phyloP scores from a whole-genome alignment of 116 monocot species.

The Trichopus zeylanicus region DNA sequence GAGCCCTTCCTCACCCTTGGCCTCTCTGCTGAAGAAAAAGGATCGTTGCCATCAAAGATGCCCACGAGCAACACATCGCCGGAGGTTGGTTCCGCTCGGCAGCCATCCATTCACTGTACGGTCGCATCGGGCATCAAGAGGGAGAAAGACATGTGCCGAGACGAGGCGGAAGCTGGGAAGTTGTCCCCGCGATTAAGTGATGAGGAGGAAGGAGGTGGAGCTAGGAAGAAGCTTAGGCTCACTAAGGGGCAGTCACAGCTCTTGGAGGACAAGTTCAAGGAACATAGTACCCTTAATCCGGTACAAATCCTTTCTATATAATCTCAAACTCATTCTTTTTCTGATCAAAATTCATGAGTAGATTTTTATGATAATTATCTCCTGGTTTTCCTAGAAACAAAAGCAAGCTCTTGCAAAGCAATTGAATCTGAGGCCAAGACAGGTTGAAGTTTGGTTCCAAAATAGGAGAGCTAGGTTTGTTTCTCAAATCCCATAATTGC shows the following conservation, averaged over 20 bases:
- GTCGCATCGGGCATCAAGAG: conserved; percentile 35
- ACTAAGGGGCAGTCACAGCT: conserved; percentile 80
- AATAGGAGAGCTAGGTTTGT: conserved; percentile 4
- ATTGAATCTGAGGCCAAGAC: conserved; percentile 5
- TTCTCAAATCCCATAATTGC: background rate
- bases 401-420: conserved; percentile 7
- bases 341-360: too few species aligned
- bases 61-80: background rate
- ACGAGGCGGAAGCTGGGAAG: conserved; percentile 19
- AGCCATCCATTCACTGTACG: conserved; percentile 21
- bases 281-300: conserved; percentile 75
- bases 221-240: conserved; percentile 72
- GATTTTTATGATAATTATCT: too few species aligned
- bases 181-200: conserved; percentile 17
- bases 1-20: conserved; percentile 35
- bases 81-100: background rate
- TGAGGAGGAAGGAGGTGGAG: conserved; percentile 39
- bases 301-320: conserved; percentile 14
- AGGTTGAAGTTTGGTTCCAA: conserved; percentile 7
- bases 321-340: background rate
- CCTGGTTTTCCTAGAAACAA: conserved; percentile 3
- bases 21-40: conserved; percentile 9
- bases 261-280: conserved; percentile 69
- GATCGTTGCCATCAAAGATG: background rate
- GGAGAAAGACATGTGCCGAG: conserved; percentile 18